Conservation (phyloP, 768 basidiomycete species). For the Asterophora parasitica region DNA sequence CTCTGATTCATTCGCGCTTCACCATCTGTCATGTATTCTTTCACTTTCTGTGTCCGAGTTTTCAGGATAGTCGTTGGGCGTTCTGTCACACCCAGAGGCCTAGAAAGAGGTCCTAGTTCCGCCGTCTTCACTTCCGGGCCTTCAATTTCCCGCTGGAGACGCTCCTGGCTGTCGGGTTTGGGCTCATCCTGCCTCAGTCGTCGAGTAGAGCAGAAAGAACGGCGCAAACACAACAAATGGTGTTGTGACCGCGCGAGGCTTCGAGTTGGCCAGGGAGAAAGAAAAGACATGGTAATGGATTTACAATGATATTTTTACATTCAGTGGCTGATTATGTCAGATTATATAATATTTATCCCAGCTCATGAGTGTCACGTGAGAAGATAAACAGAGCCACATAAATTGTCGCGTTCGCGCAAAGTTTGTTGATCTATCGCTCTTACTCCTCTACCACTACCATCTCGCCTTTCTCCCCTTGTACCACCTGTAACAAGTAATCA, state of each 20-base stretch:
- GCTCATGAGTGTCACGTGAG: constrained; percentile 27
- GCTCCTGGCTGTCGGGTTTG: neutral
- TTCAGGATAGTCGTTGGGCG: constrained; percentile 57
- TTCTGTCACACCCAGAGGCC: constrained; percentile 75
- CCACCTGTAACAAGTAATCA: constrained; percentile 15
- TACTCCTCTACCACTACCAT: constrained; percentile 33
- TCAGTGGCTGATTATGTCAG: neutral
- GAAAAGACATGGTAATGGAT: constrained; percentile 15
- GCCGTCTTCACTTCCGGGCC: constrained; percentile 15
- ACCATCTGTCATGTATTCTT: constrained; percentile 61
- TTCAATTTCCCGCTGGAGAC: constrained; percentile 13
- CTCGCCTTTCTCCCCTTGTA: constrained; percentile 21
- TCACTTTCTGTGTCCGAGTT: constrained; percentile 56
- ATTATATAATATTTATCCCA: constrained; percentile 11
- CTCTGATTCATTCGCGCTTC: constrained; percentile 70
- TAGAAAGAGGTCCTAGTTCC: constrained; percentile 37
- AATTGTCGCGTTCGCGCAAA: constrained; percentile 34
- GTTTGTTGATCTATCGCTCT: constrained; percentile 31
- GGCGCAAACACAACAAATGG: constrained; percentile 7
- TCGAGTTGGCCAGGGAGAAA: constrained; percentile 15
- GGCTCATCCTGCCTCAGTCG: constrained; percentile 1
- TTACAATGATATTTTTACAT: neutral
- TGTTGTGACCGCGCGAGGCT: constrained; percentile 10
- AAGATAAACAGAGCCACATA: constrained; percentile 30
- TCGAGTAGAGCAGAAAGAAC: constrained; percentile 15